Base-by-base conservation (phyloP, 2,329 filamentous ascomycete species). In the Colletotrichum tofieldiae region DNA sequence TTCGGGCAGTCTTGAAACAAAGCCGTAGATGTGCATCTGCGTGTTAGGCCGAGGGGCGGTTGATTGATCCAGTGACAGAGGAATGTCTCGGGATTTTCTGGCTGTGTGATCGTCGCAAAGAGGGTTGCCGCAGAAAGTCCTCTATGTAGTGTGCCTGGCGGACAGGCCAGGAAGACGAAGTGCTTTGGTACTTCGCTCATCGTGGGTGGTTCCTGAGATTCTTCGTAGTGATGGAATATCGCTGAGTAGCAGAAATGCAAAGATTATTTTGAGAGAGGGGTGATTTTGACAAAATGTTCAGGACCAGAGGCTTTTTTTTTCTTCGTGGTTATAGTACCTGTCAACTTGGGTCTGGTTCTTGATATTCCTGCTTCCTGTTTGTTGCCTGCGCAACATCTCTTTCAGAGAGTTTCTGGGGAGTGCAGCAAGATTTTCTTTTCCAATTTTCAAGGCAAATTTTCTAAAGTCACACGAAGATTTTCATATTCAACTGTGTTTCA, bases 11-110 rank as follows among this genome's bases (percentile, higher is more conserved):
- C n/a, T 41, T 12, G 35, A 39, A 56, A 56, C 12, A 20, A 23
- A 6, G 54, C 39, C 12, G 35, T 14, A 3, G 11, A n/a, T 4
- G 9, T 5, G 20, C 2, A 6, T 23, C 1, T 23, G 5, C 5
- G 26, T 5, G 35, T 37, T 9, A n/a, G 6, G 6, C 23, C 35
- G 9, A 18, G 12, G 14, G 35, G 12, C 4, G 16, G 4, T 16
- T 8, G 45, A 8, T 64, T 64, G 11, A 64, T 41, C 61, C 61
- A 45, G 18, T 54, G 47, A 11, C 61, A 64, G 18, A 64, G 35
- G 2, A 64, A 64, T 3, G 23, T 43, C 16, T 23, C 49, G 5
- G 37, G n/a, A 11, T 54, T 5, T 1, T 52, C 37, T n/a, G 61
- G 61, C 26, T 45, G 35, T 16, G 8, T 43, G 37, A 64, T n/a